Percentiles rank a stretch among this genome's conserved stretches.
Conservation (phyloP, 257 asterid genomes). For the Solanum appendiculatum region DNA sequence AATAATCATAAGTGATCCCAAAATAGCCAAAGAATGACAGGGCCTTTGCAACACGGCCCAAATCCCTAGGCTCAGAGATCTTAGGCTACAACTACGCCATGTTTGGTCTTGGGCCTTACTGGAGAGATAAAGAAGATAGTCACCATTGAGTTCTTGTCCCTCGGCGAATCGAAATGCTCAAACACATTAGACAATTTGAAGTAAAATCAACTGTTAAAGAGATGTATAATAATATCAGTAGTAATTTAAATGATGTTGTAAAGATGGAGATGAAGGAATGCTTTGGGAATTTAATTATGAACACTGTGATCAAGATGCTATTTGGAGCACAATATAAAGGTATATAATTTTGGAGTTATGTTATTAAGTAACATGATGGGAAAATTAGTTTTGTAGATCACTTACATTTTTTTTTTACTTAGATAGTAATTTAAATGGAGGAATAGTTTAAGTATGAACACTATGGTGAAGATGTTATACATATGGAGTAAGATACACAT, state of each 20-base stretch:
- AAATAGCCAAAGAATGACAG: constrained; percentile 11
- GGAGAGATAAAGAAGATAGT: constrained; percentile 19
- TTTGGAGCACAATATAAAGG: constrained; percentile 14
- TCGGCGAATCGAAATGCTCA: constrained; percentile 11
- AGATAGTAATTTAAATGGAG: too few species aligned
- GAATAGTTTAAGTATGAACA: too few species aligned
- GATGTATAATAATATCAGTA: neutral
- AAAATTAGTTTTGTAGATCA: too few species aligned
- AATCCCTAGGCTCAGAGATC: neutral
- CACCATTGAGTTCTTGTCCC: constrained; percentile 12
- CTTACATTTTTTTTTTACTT: too few species aligned
- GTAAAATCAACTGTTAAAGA: constrained; percentile 2
- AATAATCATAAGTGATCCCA: constrained; percentile 9
- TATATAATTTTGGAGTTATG: neutral
- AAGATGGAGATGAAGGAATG: constrained; percentile 15
- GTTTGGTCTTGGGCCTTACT: constrained; percentile 18
- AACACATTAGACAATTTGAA: constrained; percentile 5
- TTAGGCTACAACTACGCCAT: constrained; percentile 14
- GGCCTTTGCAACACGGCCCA: constrained; percentile 2
- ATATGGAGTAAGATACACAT: too few species aligned
- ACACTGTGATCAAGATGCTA: constrained; percentile 13
- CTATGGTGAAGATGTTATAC: too few species aligned
- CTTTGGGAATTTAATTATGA: constrained; percentile 9
- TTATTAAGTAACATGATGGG: too few species aligned
- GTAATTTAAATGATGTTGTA: neutral